Base-by-base conservation (phyloP, 2,329 filamentous ascomycete species). In the Cladorrhinum sp. region DNA sequence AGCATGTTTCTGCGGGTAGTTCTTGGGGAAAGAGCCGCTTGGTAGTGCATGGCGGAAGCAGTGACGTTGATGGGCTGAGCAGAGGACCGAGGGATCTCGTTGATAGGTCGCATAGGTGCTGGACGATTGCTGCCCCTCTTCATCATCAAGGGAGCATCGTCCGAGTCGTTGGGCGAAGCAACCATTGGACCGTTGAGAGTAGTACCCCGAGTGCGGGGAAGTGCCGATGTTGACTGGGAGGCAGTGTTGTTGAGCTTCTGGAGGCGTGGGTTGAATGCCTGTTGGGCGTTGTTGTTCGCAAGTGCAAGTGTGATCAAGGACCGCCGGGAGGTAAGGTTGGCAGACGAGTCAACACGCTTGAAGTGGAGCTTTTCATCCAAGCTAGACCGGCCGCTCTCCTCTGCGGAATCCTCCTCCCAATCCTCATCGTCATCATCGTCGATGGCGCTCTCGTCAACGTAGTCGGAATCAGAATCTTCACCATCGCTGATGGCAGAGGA, bases 1-100 rank as follows among this genome's bases (percentile, higher is more conserved):
- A 99, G 83, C 95, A 99, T 99, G 75, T 97, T 96, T 63, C 93
- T 86, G 56, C 95, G 86, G 0, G 93, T 97, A 0, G 94, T 97
- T 61, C 92, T 86, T 3, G 95, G 95, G 4, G 95, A 98, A 66
- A 96, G 83, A 1, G 92, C 90, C 26, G 87, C 86, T 59, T 91
- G 89, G 66, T 90, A 86, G 53, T 80, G 74, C 42, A 75, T 73
- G 60, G 87, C 87, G n/a, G 83, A 83, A 20, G 88, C 84, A 14
- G 86, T 88, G 71, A 88, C 85, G 70, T 88, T 85, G 71, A 96
- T 96, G 26, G 93, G 92, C 74, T 94, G 92, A 0, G 85, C 83
- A 3, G 71, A 73, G 1, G 91, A 88, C 49, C 88, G 84, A 48
- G 89, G 85, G 51, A 87, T 79, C 69, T 89, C 86, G 60, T 77